Evolutionary conservation across 176 grass and related monocot genomes (phyloP).

Genomic region (Poa pratensis): DNA sequence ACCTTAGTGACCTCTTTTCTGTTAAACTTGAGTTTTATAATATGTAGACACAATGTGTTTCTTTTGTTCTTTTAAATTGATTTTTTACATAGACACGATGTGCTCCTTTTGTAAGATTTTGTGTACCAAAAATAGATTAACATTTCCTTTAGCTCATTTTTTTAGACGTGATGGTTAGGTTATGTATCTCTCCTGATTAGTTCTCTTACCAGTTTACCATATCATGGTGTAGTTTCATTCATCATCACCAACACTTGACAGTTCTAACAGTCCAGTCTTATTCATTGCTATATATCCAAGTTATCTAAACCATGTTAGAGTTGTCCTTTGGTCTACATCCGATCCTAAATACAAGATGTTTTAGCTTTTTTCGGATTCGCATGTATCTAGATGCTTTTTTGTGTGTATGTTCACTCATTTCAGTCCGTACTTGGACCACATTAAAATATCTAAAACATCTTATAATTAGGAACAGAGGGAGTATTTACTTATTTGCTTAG

Average conservation of each 20-base stretch:
- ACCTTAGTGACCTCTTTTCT: neutral
- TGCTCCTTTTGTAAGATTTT: neutral
- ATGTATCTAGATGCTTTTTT: too few species aligned
- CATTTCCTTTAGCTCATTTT: neutral
- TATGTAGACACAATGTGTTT: neutral
- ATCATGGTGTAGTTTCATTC: slow-evolving; percentile 20
- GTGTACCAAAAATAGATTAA: slow-evolving; percentile 17
- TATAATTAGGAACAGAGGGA: too few species aligned
- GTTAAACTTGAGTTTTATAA: slow-evolving; percentile 8
- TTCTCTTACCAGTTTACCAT: slow-evolving; percentile 28
- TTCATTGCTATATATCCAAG: slow-evolving; percentile 29
- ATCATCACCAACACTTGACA: neutral
- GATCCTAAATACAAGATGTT: neutral
- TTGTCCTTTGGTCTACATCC: slow-evolving; percentile 20
- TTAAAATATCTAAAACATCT: too few species aligned
- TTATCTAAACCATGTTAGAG: slow-evolving; percentile 15
- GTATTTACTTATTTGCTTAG: too few species aligned
- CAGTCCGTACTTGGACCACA: too few species aligned
- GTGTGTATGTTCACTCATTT: too few species aligned
- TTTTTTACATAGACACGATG: neutral
- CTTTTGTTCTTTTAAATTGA: neutral
- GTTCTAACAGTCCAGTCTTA: neutral
- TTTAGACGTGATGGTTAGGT: slow-evolving; percentile 16
- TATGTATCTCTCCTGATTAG: slow-evolving; percentile 15
- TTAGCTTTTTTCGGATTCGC: too few species aligned